These are phyloP conservation scores for Besnoitia besnoiti DNA, from an alignment of 169 alveolate species.

Conservation along the genomic window DNA sequence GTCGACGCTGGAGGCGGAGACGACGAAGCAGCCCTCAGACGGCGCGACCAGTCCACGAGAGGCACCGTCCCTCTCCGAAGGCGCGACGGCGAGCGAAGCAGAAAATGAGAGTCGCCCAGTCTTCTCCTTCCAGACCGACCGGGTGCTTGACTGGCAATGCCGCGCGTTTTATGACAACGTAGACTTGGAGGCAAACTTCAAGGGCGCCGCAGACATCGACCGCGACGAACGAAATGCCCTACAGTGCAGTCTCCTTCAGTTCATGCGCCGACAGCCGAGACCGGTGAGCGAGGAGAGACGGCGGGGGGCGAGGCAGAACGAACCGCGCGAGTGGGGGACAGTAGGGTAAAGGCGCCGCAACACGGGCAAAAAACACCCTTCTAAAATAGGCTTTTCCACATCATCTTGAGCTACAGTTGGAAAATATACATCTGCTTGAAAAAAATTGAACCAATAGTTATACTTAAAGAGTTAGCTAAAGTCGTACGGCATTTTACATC, in stretches of 20 bases:
- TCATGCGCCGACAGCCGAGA: neutral
- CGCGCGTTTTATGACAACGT: neutral
- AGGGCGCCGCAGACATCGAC: neutral
- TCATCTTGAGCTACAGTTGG: no score
- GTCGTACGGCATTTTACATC: no score
- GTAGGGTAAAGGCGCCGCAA: no score
- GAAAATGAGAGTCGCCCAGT: neutral
- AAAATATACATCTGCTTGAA: no score
- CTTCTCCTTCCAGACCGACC: neutral
- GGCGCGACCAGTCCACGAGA: neutral
- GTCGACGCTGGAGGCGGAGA: neutral
- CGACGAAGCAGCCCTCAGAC: neutral
- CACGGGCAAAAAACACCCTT: no score
- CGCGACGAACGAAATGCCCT: neutral
- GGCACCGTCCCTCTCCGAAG: neutral
- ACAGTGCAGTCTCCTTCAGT: constrained; percentile 19
- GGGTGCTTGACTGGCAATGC: neutral
- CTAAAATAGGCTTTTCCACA: no score
- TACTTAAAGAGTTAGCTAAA: no score
- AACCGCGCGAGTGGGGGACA: no score
- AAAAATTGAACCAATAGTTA: no score
- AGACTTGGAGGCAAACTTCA: neutral
- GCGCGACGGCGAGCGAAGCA: neutral
- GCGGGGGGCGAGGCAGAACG: no score
- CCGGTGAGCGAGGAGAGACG: no score